Base-by-base conservation (phyloP, 768 basidiomycete genomes). In the Boletus patriciae region DNA sequence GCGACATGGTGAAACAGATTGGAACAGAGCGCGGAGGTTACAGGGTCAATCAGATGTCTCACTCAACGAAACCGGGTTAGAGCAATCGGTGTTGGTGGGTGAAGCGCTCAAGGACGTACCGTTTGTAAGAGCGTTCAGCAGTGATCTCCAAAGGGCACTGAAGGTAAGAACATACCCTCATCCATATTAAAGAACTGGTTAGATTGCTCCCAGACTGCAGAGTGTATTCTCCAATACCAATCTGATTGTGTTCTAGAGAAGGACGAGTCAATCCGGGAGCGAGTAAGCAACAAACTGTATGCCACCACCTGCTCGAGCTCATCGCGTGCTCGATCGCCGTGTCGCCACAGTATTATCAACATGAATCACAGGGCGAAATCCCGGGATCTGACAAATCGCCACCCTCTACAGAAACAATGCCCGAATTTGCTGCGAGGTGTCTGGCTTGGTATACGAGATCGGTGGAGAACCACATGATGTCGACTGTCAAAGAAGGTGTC, bases 1-100 rank as follows among this genome's bases (percentile, higher is more conserved):
- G 44, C 82, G 89, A 38, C 88, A 90, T 63, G 88, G 87, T 18
- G 87, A 91, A 75, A 90, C 88, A 13, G 77, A 82, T 34, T 83
- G 79, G 61, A 90, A 90, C 68, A 69, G 76, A 53, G 70, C 77
- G 11, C 74, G 77, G 15, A 80, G 86, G 54, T 78, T 88, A 29
- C 89, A 91, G 74, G 90, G 88, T 47, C 89, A 91, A 11, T 64
- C 81, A 52, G 84, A 91, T 70, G 86, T 83, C 6, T 55, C 68
- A 50, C 74, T 90, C 62, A 90, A 91, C 66, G 78, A 75, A n/a
- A 70, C 70, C 6, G 88, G 90, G 9, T 47, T 78, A 46, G 72
- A 74, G 48, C 86, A 91, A 70, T 76, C 37, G 7, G 19, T 41
- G 21, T 6, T 33, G 42, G 78, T 84, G 1, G 85, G 80, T 3